Conservation (phyloP, 2,329 filamentous ascomycete species). For the Fusarium verticillioides region DNA sequence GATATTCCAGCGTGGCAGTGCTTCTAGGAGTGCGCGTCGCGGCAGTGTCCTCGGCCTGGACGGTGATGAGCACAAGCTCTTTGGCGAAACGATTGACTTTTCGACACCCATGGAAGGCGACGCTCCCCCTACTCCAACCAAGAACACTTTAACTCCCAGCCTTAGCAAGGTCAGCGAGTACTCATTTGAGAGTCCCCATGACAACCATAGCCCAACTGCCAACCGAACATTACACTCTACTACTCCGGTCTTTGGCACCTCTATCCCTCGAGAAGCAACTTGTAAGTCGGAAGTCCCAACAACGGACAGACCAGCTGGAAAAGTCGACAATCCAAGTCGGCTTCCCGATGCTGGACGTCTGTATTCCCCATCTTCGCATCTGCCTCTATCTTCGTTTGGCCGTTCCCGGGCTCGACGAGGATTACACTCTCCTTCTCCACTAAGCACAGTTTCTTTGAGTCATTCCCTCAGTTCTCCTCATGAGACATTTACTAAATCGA, state of each 20-base stretch:
- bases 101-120: slow-evolving; percentile 61
- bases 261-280: slow-evolving; percentile 52
- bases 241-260: slow-evolving; percentile 54
- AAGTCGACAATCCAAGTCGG: slow-evolving; percentile 23
- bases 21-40: slow-evolving; percentile 58
- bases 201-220: slow-evolving; percentile 54
- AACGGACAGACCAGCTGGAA: slow-evolving; percentile 23
- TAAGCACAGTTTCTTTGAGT: slow-evolving; percentile 43
- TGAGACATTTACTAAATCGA: slow-evolving; percentile 63
- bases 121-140: slow-evolving; percentile 93
- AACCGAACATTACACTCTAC: slow-evolving; percentile 57
- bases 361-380: slow-evolving; percentile 47
- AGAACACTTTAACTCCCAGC: slow-evolving; percentile 65
- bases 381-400: slow-evolving; percentile 54
- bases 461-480: slow-evolving; percentile 45
- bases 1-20: slow-evolving; percentile 70
- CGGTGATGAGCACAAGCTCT: slow-evolving; percentile 73
- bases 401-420: slow-evolving; percentile 46
- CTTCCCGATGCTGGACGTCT: slow-evolving; percentile 48
- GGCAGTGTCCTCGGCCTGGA: slow-evolving; percentile 85
- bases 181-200: slow-evolving; percentile 53
- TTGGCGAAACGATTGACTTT: slow-evolving; percentile 47
- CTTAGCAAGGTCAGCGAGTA: slow-evolving; percentile 52
- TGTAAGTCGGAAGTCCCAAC: slow-evolving; percentile 56
- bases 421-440: slow-evolving; percentile 51